A percentile compares a stretch with the other conserved stretches of the same genome.
Evolutionary conservation across 805 yeast species (phyloP).

Genomic region (Scheffersomyces stipitis): DNA sequence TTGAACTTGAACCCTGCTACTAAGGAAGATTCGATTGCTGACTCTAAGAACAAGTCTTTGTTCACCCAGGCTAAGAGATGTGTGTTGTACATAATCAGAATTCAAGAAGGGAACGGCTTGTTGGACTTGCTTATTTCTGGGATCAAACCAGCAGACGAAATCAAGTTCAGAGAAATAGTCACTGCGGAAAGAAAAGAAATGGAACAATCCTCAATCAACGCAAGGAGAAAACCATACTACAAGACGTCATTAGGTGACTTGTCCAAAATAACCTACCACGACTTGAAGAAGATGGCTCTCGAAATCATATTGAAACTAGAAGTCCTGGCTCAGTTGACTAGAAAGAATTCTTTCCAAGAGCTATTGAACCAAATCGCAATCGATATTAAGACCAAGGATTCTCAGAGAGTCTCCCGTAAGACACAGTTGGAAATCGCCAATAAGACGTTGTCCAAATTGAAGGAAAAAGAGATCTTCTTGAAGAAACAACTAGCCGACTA

Average conservation of each 20-base stretch:
- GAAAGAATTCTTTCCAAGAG: slow-evolving; percentile 73
- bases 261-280: slow-evolving; percentile 57
- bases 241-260: slow-evolving; percentile 53
- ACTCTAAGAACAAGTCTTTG: slow-evolving; percentile 57
- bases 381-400: slow-evolving; percentile 61
- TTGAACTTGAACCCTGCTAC: slow-evolving; percentile 57
- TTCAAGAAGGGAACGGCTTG: slow-evolving; percentile 70
- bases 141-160: slow-evolving; percentile 69
- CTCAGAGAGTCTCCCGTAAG: slow-evolving; percentile 42
- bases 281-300: slow-evolving; percentile 72
- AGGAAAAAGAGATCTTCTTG: slow-evolving; percentile 46
- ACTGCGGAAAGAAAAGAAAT: slow-evolving; percentile 38
- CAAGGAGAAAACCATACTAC: slow-evolving; percentile 44
- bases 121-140: slow-evolving; percentile 68
- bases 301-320: slow-evolving; percentile 79
- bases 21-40: slow-evolving; percentile 47
- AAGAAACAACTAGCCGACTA: slow-evolving; percentile 46
- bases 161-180: slow-evolving; percentile 55
- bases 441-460: slow-evolving; percentile 43
- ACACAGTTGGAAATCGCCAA: slow-evolving; percentile 42
- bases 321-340: slow-evolving; percentile 57
- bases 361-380: slow-evolving; percentile 79
- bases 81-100: slow-evolving; percentile 75
- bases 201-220: slow-evolving; percentile 34
- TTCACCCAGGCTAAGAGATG: slow-evolving; percentile 80